These are phyloP conservation scores for Eucalyptus microcorys DNA, from an alignment of 345 rosid genomes.

Conservation along the genomic window DNA sequence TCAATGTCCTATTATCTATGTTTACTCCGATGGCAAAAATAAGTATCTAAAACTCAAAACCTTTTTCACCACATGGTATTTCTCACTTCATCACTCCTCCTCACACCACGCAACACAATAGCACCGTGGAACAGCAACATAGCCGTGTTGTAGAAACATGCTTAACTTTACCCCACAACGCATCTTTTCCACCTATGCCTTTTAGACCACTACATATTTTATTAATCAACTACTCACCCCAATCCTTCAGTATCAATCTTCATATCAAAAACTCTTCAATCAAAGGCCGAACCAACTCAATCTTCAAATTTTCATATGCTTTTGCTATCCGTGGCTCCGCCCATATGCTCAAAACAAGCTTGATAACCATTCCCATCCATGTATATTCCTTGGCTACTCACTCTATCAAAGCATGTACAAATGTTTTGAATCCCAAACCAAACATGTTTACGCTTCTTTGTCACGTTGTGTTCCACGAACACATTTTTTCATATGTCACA, in stretches of 20 bases:
- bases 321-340: rapidly evolving
- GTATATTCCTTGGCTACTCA: neutral
- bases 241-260: neutral
- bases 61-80: neutral
- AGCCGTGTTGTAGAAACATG: neutral
- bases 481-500: too few relatives aligned
- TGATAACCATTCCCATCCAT: neutral
- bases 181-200: neutral
- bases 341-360: neutral
- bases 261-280: neutral
- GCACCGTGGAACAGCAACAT: rapidly evolving
- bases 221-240: neutral
- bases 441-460: too few relatives aligned
- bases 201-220: neutral
- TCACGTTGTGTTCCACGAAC: neutral
- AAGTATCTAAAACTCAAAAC: neutral
- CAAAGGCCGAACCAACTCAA: neutral
- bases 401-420: neutral
- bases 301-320: neutral
- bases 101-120: neutral
- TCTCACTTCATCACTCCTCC: neutral
- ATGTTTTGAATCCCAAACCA: neutral
- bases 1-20: neutral
- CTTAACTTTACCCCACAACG: neutral
- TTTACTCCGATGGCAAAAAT: rapidly evolving